Evolutionary conservation across 345 rosid species (phyloP).

Genomic region (Raphanus raphanistrum): DNA sequence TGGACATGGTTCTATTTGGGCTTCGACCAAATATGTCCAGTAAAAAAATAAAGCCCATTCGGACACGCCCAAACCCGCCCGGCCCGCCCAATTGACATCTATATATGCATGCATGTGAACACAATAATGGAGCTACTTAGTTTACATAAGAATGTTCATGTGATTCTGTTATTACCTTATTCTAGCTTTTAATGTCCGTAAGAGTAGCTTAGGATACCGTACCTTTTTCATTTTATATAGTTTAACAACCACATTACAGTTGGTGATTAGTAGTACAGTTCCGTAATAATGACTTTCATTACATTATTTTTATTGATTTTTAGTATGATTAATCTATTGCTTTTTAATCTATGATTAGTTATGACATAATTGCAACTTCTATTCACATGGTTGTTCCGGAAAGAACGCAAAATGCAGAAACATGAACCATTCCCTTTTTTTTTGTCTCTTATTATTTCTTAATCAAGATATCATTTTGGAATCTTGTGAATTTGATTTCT

Average conservation of each 20-base stretch:
- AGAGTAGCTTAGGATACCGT: constrained; percentile 42
- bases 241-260: constrained; percentile 31
- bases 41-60: too few relatives aligned
- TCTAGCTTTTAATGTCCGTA: constrained; percentile 23
- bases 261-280: constrained; percentile 33
- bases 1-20: too few relatives aligned
- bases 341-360: constrained; percentile 14
- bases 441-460: not conserved
- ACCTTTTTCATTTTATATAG: constrained; percentile 16
- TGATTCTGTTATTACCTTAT: constrained; percentile 14
- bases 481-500: constrained; percentile 4
- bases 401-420: constrained; percentile 20
- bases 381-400: constrained; percentile 32
- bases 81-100: too few relatives aligned
- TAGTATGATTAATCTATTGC: constrained; percentile 1
- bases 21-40: too few relatives aligned
- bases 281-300: constrained; percentile 4
- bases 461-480: constrained; percentile 1
- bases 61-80: too few relatives aligned
- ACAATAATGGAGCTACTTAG: constrained; percentile 24
- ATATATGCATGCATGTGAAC: constrained; percentile 36
- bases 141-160: constrained; percentile 5
- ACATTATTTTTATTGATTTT: constrained; percentile 8
- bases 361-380: constrained; percentile 3
- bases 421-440: constrained; percentile 14